These are phyloP conservation scores for Keithomyces neogunnii DNA, from an alignment of 2,329 filamentous ascomycete genomes.

Conservation along the genomic window DNA sequence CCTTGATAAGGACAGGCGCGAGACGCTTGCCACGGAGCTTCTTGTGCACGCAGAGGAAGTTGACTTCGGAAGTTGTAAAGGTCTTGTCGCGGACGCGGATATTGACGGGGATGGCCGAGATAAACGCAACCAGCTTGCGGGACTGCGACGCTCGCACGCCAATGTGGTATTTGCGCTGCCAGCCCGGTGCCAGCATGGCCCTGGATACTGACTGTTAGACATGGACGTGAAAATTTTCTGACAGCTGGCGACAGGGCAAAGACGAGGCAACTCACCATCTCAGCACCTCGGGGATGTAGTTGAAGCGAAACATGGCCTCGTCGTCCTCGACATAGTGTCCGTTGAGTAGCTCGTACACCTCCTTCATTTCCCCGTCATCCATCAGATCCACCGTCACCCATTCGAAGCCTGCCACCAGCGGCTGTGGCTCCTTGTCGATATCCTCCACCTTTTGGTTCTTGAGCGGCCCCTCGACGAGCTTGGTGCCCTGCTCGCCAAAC, in stretches of 20 bases:
- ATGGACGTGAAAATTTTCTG: background rate
- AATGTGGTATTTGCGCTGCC: constrained; percentile 90
- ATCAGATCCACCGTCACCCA: constrained; percentile 88
- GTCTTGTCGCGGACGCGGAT: constrained; percentile 70
- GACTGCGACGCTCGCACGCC: constrained; percentile 81
- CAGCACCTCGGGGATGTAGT: constrained; percentile 82
- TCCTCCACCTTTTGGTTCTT: constrained; percentile 69
- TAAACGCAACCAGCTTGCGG: constrained; percentile 86
- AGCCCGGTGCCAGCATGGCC: constrained; percentile 91
- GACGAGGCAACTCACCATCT: constrained; percentile 57
- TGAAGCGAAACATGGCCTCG: constrained; percentile 95
- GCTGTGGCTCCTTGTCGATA: constrained; percentile 67
- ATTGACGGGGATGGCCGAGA: constrained; percentile 82
- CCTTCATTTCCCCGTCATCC: constrained; percentile 69
- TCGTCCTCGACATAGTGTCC: constrained; percentile 97
- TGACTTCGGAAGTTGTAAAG: constrained; percentile 82
- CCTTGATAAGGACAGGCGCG: constrained; percentile 91
- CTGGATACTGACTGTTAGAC: constrained; percentile 30
- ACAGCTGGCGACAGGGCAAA: too few species aligned
- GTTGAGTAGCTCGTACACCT: constrained; percentile 85
- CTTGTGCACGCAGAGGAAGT: constrained; percentile 97
- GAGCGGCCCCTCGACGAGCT: constrained; percentile 73
- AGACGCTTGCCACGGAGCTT: constrained; percentile 91
- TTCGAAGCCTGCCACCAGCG: constrained; percentile 76
- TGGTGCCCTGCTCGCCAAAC: constrained; percentile 54